Conservation (phyloP, 1,139 yeast species). For the Suhomyces kunorum region DNA sequence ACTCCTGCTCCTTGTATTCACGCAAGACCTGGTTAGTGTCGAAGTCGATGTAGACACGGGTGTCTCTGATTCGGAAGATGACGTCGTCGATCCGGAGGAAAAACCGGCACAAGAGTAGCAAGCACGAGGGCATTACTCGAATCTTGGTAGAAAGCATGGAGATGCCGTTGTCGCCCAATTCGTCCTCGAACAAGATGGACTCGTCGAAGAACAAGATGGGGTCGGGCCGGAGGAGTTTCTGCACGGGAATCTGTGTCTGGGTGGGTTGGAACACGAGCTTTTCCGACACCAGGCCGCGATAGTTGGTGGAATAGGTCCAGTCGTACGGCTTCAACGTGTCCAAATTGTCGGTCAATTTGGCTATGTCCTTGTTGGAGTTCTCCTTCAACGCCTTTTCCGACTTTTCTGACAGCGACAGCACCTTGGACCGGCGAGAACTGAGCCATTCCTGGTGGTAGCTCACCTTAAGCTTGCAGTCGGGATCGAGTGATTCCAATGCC, state of each 20-base stretch:
- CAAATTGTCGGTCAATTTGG: slow-evolving; percentile 40
- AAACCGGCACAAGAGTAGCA: slow-evolving; percentile 71
- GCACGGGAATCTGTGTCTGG: slow-evolving; percentile 58
- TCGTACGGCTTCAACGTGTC: slow-evolving; percentile 73
- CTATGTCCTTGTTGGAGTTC: slow-evolving; percentile 32
- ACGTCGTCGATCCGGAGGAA: slow-evolving; percentile 91
- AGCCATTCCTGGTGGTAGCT: slow-evolving; percentile 92
- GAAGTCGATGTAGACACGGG: slow-evolving; percentile 81
- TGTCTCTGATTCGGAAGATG: slow-evolving; percentile 77
- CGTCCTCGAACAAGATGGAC: slow-evolving; percentile 87
- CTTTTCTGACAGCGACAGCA: slow-evolving; percentile 25
- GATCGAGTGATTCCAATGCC: slow-evolving; percentile 69
- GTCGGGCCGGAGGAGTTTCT: slow-evolving; percentile 69
- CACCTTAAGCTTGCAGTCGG: slow-evolving; percentile 51
- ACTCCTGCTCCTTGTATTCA: slow-evolving; percentile 78
- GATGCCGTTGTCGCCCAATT: slow-evolving; percentile 93
- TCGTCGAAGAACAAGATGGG: slow-evolving; percentile 91
- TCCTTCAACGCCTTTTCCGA: slow-evolving; percentile 34
- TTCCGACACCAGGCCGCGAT: slow-evolving; percentile 60
- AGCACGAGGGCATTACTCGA: slow-evolving; percentile 84
- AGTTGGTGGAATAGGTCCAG: slow-evolving; percentile 91
- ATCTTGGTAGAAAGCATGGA: slow-evolving; percentile 75
- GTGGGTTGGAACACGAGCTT: slow-evolving; percentile 26
- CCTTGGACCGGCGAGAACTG: slow-evolving; percentile 52
- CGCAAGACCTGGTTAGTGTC: slow-evolving; percentile 63